A percentile compares a stretch with the other conserved stretches of the same genome.
phyloP scores from a whole-genome alignment of 1,284 basidiomycete species.

The Austroboletus rostrupii region DNA sequence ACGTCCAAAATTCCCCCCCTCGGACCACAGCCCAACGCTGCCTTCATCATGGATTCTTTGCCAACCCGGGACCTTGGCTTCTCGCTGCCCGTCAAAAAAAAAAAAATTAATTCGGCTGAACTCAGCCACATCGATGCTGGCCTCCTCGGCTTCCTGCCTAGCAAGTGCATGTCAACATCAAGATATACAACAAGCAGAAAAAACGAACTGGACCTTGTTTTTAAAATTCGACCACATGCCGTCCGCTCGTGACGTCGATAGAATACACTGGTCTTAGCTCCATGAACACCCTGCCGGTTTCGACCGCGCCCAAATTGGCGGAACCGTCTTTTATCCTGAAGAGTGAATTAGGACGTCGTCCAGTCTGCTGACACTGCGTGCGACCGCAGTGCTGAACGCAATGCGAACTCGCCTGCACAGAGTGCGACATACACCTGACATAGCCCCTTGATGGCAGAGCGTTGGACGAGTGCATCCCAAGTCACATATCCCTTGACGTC shows the following conservation, averaged over 20 bases:
- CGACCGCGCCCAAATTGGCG: constrained; percentile 22
- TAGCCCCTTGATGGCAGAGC: constrained; percentile 22
- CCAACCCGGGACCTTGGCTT: constrained; percentile 26
- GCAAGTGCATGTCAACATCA: too few species aligned
- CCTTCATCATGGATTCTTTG: constrained; percentile 29
- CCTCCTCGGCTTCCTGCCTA: constrained; percentile 30
- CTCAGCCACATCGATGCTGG: constrained; percentile 29
- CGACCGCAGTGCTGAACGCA: too few species aligned
- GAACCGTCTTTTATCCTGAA: constrained; percentile 24
- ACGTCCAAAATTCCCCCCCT: constrained; percentile 25
- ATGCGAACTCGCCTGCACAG: too few species aligned
- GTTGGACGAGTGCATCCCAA: constrained; percentile 31
- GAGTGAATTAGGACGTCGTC: constrained; percentile 23
- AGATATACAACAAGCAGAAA: too few species aligned
- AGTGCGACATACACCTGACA: constrained; percentile 34
- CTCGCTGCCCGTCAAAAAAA: constrained; percentile 22
- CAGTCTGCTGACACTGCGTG: constrained; percentile 23
- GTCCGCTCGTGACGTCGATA: constrained; percentile 19
- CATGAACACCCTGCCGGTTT: constrained; percentile 25
- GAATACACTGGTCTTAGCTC: constrained; percentile 21
- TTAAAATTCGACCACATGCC: constrained; percentile 18
- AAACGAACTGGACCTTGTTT: constrained; percentile 26
- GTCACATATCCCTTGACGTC: constrained; percentile 34
- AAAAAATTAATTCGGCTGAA: constrained; percentile 33
- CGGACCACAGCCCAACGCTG: constrained; percentile 19